These are phyloP conservation scores for Acacia melanoxylon DNA, from an alignment of 306 rosid species.

Conservation along the genomic window DNA sequence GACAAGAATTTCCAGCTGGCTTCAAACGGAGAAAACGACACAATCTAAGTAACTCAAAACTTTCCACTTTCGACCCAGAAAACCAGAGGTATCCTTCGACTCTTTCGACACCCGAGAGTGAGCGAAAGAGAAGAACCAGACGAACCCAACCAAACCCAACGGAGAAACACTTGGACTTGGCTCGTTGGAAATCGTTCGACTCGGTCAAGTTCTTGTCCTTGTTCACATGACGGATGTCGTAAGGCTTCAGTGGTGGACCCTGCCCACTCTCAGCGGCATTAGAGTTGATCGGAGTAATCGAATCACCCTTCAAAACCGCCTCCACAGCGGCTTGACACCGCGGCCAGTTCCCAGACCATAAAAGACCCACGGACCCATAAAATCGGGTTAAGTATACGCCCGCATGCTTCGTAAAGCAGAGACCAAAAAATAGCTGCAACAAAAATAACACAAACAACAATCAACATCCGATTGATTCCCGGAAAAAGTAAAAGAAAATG, in stretches of 20 bases:
- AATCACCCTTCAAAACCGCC: constrained; percentile 78
- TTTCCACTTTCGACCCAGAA: no score
- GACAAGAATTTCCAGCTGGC: no score
- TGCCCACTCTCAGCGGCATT: constrained; percentile 60
- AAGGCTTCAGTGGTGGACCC: constrained; percentile 78
- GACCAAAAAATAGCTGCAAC: constrained; percentile 83
- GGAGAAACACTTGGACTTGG: constrained; percentile 56
- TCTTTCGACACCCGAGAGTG: no score
- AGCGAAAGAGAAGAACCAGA: no score
- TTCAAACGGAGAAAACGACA: no score
- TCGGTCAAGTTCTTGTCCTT: constrained; percentile 57
- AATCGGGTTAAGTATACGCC: constrained; percentile 90
- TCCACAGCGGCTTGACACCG: constrained; percentile 91
- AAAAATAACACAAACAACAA: background rate
- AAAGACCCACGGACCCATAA: constrained; percentile 86
- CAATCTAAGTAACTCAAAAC: no score
- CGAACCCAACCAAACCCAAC: no score
- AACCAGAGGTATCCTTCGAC: no score
- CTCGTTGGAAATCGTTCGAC: constrained; percentile 28
- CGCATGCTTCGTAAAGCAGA: constrained; percentile 85
- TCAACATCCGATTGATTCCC: constrained; percentile 4
- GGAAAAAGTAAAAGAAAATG: background rate
- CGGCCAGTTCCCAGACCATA: constrained; percentile 98
- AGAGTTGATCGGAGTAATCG: constrained; percentile 70
- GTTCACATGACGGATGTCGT: constrained; percentile 90